Percentiles rank a stretch among this genome's conserved stretches.
These are phyloP conservation scores for Malus sieversii DNA, from an alignment of 306 rosid species.

Conservation along the genomic window DNA sequence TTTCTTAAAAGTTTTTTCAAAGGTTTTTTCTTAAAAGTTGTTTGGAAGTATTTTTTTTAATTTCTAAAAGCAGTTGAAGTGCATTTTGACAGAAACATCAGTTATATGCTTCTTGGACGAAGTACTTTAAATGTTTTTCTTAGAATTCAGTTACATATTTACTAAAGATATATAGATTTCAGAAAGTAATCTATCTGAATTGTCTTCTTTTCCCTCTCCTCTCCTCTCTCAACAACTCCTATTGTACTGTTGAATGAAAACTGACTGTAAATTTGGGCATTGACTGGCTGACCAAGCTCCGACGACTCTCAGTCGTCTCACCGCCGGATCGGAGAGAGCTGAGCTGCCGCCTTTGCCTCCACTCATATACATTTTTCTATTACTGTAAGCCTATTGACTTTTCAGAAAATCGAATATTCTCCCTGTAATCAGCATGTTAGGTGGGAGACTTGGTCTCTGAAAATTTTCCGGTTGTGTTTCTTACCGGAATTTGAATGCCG, in stretches of 20 bases:
- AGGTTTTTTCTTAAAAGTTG: no score
- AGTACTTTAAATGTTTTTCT: no score
- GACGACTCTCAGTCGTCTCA: constrained; percentile 2
- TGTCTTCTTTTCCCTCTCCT: background rate
- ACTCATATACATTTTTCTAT: constrained; percentile 11
- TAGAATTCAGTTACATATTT: no score
- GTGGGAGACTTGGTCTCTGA: constrained; percentile 21
- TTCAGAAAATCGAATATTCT: no score
- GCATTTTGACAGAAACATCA: no score
- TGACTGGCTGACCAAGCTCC: constrained; percentile 26
- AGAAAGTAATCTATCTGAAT: no score
- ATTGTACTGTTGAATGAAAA: background rate
- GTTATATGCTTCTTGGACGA: fast-evolving
- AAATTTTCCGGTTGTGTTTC: background rate
- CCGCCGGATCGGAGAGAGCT: constrained; percentile 40
- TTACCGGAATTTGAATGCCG: no score
- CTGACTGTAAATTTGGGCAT: constrained; percentile 37
- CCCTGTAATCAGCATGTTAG: background rate
- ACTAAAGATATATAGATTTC: no score
- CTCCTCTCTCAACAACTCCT: background rate
- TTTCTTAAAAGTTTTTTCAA: no score
- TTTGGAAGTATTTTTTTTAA: no score
- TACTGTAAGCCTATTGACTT: constrained; percentile 2
- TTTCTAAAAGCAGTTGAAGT: no score
- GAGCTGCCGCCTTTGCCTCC: background rate